Conservation (phyloP, 208 protist genomes). For the Acanthamoeba sp. region DNA sequence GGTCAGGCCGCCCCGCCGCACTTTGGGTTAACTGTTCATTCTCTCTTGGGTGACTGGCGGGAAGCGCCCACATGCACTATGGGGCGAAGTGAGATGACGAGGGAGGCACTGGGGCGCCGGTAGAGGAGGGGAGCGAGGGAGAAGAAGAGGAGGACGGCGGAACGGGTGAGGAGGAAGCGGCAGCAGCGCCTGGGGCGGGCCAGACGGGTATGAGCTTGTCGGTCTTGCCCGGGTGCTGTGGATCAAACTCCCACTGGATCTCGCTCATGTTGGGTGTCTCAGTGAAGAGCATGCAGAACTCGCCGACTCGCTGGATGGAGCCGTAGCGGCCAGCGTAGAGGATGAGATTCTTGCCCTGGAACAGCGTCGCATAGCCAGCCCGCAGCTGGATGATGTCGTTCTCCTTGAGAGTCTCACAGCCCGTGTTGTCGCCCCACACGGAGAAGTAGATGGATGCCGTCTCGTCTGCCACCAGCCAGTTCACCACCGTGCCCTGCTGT, state of each 20-base stretch:
- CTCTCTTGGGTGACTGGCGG: not conserved
- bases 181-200: not conserved
- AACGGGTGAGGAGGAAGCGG: not conserved
- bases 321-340: conserved; percentile 66
- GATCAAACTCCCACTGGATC: conserved; percentile 67
- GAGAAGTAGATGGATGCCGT: conserved; percentile 74
- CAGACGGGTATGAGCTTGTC: conserved; percentile 70
- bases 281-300: conserved; percentile 72
- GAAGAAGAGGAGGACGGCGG: not conserved
- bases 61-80: not conserved
- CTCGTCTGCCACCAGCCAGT: conserved; percentile 71
- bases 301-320: conserved; percentile 52
- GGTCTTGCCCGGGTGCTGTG: conserved; percentile 48
- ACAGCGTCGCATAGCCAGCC: conserved; percentile 59
- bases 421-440: conserved; percentile 73
- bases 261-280: conserved; percentile 70
- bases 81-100: conserved; percentile 15
- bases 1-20: no score
- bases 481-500: conserved; percentile 52
- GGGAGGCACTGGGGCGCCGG: not conserved
- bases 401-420: conserved; percentile 58
- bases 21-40: not conserved
- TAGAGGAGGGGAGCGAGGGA: not conserved
- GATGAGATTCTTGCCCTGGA: conserved; percentile 69
- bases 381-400: conserved; percentile 72